phyloP scores from a whole-genome alignment of 768 basidiomycete species.

The Kwoniella heveanensis region DNA sequence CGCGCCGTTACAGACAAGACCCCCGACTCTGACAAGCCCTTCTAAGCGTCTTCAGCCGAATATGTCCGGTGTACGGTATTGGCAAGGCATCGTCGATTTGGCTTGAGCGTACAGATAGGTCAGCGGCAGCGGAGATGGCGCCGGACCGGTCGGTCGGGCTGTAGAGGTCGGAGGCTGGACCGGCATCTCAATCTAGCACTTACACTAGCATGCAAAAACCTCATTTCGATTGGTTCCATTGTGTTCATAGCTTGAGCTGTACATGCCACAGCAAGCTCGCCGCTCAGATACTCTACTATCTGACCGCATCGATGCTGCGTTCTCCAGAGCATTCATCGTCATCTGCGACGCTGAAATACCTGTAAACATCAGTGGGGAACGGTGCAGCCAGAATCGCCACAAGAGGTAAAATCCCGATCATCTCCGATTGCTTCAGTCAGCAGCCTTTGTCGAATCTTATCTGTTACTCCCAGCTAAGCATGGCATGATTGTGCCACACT shows the following conservation, averaged over 20 bases:
- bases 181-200: neutral
- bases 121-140: too few relatives aligned
- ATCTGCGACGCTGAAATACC: too few relatives aligned
- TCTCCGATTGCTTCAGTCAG: neutral
- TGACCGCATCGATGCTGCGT: neutral
- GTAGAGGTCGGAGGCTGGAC: neutral
- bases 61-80: too few relatives aligned
- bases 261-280: too few relatives aligned
- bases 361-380: too few relatives aligned
- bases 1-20: conserved; percentile 38
- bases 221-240: neutral
- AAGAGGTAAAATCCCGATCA: conserved; percentile 9
- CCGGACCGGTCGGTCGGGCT: too few relatives aligned
- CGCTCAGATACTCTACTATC: too few relatives aligned
- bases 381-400: conserved; percentile 4
- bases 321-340: neutral
- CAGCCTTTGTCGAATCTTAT: too few relatives aligned
- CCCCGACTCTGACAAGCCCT: conserved; percentile 54
- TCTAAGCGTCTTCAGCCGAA: conserved; percentile 27
- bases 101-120: too few relatives aligned
- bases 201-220: neutral
- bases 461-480: too few relatives aligned
- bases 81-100: too few relatives aligned
- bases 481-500: neutral
- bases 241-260: too few relatives aligned